These are phyloP conservation scores for Verticillium nubilum DNA, from an alignment of 2,329 filamentous ascomycete genomes.

Conservation along the genomic window DNA sequence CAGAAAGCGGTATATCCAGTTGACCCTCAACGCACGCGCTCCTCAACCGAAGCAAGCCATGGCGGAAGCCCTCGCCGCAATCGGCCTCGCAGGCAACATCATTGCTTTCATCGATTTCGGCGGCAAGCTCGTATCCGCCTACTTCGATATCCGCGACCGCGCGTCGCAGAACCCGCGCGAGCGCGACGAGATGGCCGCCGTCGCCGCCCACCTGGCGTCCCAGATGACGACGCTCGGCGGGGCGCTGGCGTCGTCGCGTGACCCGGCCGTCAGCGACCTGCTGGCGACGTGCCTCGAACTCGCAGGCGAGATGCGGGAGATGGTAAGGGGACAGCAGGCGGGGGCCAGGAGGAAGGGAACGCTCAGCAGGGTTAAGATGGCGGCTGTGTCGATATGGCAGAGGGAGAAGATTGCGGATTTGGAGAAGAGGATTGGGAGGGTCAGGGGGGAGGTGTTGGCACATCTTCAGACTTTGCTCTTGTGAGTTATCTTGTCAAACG, in stretches of 20 bases:
- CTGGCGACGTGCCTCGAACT: not conserved
- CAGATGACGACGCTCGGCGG: not conserved
- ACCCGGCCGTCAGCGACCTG: not conserved
- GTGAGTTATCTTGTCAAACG: not conserved
- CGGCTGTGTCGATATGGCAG: not conserved
- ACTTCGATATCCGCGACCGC: not conserved
- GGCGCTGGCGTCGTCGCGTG: not conserved
- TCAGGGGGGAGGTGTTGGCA: not conserved
- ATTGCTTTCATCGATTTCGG: conserved; percentile 7
- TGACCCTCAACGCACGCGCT: not conserved
- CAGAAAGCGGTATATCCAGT: no score
- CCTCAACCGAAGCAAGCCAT: not conserved
- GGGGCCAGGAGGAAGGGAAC: not conserved
- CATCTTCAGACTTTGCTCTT: not conserved
- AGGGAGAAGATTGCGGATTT: not conserved
- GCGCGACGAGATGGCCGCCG: not conserved
- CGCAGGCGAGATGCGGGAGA: not conserved
- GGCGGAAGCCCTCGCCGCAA: conserved; percentile 18
- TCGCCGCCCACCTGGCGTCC: not conserved
- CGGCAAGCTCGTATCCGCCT: not conserved
- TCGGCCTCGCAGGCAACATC: conserved; percentile 31
- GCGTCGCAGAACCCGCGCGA: not conserved
- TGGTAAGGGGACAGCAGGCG: not conserved
- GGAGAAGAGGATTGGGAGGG: not conserved
- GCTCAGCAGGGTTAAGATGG: not conserved